Evolutionary conservation across 805 yeast species (phyloP).

Genomic region (Nakazawaea laoshanensis): DNA sequence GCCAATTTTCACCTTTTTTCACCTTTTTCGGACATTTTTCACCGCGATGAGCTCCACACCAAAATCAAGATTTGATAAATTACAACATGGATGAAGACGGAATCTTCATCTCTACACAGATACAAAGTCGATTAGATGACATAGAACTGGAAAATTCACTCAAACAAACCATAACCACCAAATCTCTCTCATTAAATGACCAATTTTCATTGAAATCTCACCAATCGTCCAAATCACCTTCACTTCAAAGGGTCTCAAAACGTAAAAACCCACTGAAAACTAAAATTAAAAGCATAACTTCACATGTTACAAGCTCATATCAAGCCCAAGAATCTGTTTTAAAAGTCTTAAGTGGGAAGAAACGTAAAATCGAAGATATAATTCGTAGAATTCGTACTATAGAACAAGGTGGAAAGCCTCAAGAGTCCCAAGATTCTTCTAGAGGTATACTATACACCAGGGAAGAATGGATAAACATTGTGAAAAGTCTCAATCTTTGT

Average conservation of each 20-base stretch:
- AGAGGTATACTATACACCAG: constrained; percentile 16
- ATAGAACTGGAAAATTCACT: constrained; percentile 5
- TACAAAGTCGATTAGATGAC: constrained; percentile 10
- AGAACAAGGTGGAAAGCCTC: not conserved
- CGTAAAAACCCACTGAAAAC: constrained; percentile 3
- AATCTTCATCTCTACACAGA: constrained; percentile 9
- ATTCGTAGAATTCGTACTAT: constrained; percentile 14
- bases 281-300: constrained; percentile 16
- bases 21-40: no score
- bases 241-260: no score
- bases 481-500: constrained; percentile 14
- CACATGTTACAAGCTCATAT: constrained; percentile 16
- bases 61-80: no score
- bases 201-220: no score
- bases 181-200: no score
- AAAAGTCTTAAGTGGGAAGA: constrained; percentile 21
- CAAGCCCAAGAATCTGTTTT: constrained; percentile 14
- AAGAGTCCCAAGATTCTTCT: constrained; percentile 3
- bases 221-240: no score
- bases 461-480: constrained; percentile 21
- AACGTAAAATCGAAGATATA: constrained; percentile 20
- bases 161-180: no score
- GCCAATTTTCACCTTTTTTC: no score
- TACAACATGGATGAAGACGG: not conserved
- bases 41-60: no score